Evolutionary conservation across 805 yeast genomes (phyloP).

Genomic region (Limtongia smithiae): DNA sequence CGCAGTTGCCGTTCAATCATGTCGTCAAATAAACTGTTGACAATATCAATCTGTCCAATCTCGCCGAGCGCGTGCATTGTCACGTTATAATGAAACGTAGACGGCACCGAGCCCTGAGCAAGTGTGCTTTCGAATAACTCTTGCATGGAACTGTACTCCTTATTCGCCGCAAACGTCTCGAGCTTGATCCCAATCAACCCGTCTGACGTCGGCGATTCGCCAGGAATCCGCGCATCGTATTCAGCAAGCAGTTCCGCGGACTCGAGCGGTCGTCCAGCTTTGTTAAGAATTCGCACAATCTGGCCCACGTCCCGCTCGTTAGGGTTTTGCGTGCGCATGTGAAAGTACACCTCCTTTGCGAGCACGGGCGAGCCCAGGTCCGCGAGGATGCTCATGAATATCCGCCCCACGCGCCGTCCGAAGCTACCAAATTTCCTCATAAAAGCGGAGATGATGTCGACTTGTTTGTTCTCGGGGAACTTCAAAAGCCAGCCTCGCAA

Average conservation of each 20-base stretch:
- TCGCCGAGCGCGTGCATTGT: conserved; percentile 23
- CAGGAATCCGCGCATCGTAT: conserved; percentile 2
- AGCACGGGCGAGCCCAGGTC: conserved; percentile 8
- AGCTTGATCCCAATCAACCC: conserved; percentile 11
- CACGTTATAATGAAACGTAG: conserved; percentile 14
- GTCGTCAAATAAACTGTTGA: conserved; percentile 13
- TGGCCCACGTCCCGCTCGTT: conserved; percentile 9
- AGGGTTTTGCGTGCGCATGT: background rate
- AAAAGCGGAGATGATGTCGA: background rate
- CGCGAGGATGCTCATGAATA: conserved; percentile 5
- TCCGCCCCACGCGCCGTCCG: conserved; percentile 14
- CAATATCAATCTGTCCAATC: conserved; percentile 16
- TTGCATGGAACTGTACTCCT: conserved; percentile 18
- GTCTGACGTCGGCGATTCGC: no score
- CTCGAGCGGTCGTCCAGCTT: background rate
- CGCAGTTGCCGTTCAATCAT: conserved; percentile 6
- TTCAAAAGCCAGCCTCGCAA: conserved; percentile 8
- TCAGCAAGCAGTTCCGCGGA: conserved; percentile 7
- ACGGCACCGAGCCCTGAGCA: conserved; percentile 13
- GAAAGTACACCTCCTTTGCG: conserved; percentile 8
- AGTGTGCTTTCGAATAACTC: conserved; percentile 16
- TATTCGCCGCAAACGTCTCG: conserved; percentile 11
- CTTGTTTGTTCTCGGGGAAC: background rate
- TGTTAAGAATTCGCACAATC: conserved; percentile 3
- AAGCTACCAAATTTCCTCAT: conserved; percentile 1